Evolutionary conservation across 2,329 filamentous ascomycete genomes (phyloP).

Genomic region (Colletotrichum sublineola): DNA sequence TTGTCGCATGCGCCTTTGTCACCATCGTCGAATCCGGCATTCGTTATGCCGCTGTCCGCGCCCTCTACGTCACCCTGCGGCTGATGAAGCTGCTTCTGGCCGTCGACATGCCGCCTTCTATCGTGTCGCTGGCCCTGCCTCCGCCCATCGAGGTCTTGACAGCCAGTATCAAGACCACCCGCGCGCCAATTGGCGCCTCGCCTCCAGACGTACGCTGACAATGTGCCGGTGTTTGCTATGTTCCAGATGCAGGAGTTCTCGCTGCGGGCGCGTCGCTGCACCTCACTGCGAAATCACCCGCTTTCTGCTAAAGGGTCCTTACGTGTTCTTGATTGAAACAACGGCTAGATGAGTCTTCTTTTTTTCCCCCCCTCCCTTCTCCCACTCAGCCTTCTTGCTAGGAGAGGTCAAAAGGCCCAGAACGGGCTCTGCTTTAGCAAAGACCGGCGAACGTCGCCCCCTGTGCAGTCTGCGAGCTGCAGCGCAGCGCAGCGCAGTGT

Average conservation of each 20-base stretch:
- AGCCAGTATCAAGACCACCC: constrained; percentile 16
- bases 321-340: constrained; percentile 5
- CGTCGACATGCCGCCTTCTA: not conserved
- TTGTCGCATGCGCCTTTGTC: constrained; percentile 6
- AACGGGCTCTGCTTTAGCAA: not conserved
- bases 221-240: constrained; percentile 8
- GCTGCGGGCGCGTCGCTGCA: constrained; percentile 29
- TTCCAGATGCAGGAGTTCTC: constrained; percentile 7
- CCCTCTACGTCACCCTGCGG: not conserved
- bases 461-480: constrained; percentile 24
- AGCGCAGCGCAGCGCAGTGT: constrained; percentile 11
- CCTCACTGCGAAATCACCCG: constrained; percentile 23
- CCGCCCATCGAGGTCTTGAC: constrained; percentile 9
- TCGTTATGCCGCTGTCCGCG: constrained; percentile 5
- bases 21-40: not conserved
- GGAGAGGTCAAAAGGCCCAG: not conserved
- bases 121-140: not conserved
- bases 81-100: not conserved
- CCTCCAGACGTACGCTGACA: constrained; percentile 23
- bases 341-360: constrained; percentile 9
- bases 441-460: not conserved
- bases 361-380: no score
- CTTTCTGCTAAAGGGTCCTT: constrained; percentile 8
- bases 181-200: constrained; percentile 25
- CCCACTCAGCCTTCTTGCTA: not conserved